Conservation (phyloP, 2,329 filamentous ascomycete species). For the Penicillium paneum region DNA sequence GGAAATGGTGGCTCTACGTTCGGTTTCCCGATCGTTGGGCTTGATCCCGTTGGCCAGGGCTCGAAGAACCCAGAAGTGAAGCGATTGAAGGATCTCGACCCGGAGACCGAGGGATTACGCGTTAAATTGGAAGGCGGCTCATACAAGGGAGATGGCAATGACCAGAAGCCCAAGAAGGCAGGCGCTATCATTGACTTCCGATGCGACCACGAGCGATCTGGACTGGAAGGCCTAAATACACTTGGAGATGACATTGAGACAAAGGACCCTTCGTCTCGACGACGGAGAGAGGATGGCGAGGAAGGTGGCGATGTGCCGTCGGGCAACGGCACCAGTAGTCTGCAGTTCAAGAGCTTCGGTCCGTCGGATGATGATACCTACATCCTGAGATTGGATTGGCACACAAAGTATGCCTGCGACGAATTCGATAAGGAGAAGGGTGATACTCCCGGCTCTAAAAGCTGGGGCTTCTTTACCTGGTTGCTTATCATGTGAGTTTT, state of each 20-base stretch:
- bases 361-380: conserved; percentile 56
- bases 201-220: conserved; percentile 70
- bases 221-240: conserved; percentile 58
- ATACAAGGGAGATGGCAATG: conserved; percentile 49
- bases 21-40: conserved; percentile 72
- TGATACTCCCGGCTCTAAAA: conserved; percentile 41
- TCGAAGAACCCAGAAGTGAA: conserved; percentile 60
- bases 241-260: conserved; percentile 16
- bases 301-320: conserved; percentile 11
- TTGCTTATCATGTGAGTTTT: conserved; percentile 79
- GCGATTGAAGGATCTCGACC: conserved; percentile 64
- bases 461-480: conserved; percentile 98
- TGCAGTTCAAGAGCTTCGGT: conserved; percentile 73
- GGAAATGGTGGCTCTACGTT: conserved; percentile 51
- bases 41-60: conserved; percentile 55
- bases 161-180: conserved; percentile 56
- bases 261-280: conserved; percentile 4
- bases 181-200: conserved; percentile 76
- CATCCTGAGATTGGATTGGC: conserved; percentile 75
- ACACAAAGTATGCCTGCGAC: conserved; percentile 83
- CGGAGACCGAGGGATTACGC: conserved; percentile 67
- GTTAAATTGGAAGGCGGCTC: conserved; percentile 63
- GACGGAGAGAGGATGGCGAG: conserved; percentile 20
- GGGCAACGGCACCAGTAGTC: conserved; percentile 55
- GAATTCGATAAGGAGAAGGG: conserved; percentile 49